Conservation (phyloP, 768 basidiomycete species). For the Termitomyces sp. region DNA sequence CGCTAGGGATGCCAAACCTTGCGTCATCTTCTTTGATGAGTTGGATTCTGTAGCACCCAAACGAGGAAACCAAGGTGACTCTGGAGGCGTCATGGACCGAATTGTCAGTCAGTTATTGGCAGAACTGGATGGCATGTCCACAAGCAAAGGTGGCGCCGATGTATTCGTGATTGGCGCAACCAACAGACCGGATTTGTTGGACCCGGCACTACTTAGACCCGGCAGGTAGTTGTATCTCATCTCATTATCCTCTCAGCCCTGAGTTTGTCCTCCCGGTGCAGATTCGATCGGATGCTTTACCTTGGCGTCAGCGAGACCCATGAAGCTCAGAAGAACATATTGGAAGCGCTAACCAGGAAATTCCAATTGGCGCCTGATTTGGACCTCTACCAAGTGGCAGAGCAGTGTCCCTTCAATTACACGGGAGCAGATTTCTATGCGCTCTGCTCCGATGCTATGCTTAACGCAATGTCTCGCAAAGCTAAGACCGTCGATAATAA, state of each 20-base stretch:
- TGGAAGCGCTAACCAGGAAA: conserved; percentile 88
- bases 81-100: conserved; percentile 96
- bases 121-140: conserved; percentile 87
- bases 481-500: conserved; percentile 73
- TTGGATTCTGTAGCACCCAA: conserved; percentile 93
- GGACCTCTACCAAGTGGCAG: conserved; percentile 57
- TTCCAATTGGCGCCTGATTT: conserved; percentile 75
- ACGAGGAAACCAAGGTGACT: conserved; percentile 92
- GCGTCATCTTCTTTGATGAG: conserved; percentile 97
- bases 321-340: conserved; percentile 77
- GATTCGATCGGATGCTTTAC: conserved; percentile 97
- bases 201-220: conserved; percentile 84
- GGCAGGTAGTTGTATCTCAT: conserved; percentile 48
- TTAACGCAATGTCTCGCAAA: conserved; percentile 90
- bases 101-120: conserved; percentile 94
- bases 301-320: conserved; percentile 88
- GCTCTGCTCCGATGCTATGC: conserved; percentile 91
- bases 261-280: conserved; percentile 23
- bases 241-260: not conserved
- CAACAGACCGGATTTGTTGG: conserved; percentile 88
- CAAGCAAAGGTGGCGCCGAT: conserved; percentile 52
- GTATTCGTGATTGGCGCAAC: conserved; percentile 97
- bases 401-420: conserved; percentile 84
- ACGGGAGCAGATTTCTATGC: conserved; percentile 99
- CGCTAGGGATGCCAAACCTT: conserved; percentile 88